Evolutionary conservation across 441 rosid species (phyloP).

Genomic region (Oxalis stricta): DNA sequence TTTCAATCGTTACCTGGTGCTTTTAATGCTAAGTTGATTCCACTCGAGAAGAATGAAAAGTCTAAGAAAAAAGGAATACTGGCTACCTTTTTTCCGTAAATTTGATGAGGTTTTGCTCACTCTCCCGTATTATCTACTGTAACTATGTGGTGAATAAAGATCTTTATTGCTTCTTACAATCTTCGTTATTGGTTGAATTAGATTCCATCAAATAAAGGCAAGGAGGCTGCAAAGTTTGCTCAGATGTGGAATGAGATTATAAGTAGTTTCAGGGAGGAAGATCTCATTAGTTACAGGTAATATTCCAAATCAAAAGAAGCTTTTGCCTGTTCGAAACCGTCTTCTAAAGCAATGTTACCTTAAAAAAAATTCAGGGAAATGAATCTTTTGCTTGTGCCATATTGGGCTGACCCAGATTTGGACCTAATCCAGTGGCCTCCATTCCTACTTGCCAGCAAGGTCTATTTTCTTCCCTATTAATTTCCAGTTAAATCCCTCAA

Average conservation of each 20-base stretch:
- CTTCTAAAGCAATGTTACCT: conserved; percentile 3
- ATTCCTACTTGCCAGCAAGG: conserved; percentile 67
- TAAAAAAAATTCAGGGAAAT: conserved; percentile 34
- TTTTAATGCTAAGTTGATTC: conserved; percentile 45
- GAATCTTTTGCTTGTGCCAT: conserved; percentile 60
- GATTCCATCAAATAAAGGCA: conserved; percentile 35
- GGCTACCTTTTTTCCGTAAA: conserved; percentile 32
- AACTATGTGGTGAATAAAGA: neutral
- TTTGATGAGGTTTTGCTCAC: conserved; percentile 23
- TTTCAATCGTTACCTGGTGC: conserved; percentile 52
- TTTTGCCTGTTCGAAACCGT: neutral
- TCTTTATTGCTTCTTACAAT: no score
- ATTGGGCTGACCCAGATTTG: conserved; percentile 54
- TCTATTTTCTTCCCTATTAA: conserved; percentile 7
- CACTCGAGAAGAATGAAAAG: conserved; percentile 27
- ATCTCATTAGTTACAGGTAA: conserved; percentile 53
- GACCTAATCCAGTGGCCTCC: conserved; percentile 61
- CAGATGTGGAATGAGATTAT: conserved; percentile 69
- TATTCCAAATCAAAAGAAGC: neutral
- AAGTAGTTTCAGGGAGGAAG: conserved; percentile 62
- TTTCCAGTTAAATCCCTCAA: neutral
- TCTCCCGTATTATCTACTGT: neutral
- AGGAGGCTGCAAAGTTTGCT: conserved; percentile 54
- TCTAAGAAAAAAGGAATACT: conserved; percentile 38
- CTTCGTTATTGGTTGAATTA: conserved; percentile 9